Percentiles rank a stretch among this genome's conserved stretches.
Conservation (phyloP, 148 eudicot genomes). For the Chenopodium formosanum region DNA sequence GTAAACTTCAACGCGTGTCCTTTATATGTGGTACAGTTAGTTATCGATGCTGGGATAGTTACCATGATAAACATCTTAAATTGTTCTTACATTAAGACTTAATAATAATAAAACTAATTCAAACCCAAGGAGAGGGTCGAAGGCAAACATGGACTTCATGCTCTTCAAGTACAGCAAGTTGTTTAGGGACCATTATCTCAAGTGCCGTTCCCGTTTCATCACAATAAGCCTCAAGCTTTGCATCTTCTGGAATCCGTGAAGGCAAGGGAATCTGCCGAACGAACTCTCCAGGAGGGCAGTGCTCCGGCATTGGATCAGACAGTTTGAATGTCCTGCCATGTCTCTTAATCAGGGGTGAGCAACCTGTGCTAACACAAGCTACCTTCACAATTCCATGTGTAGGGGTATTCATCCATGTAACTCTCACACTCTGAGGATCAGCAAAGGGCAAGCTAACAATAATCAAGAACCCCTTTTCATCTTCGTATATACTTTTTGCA, state of each 20-base stretch:
- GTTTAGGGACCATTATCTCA: constrained; percentile 63
- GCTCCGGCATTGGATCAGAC: constrained; percentile 50
- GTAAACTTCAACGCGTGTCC: constrained; percentile 8
- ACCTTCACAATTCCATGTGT: constrained; percentile 54
- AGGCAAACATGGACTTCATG: constrained; percentile 59
- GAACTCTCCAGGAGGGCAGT: constrained; percentile 62
- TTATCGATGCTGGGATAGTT: constrained; percentile 27
- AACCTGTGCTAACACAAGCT: constrained; percentile 47
- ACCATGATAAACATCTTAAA: constrained; percentile 13
- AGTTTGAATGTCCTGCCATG: constrained; percentile 57
- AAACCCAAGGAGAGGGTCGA: constrained; percentile 53
- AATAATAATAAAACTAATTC: constrained; percentile 16
- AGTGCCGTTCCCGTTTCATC: constrained; percentile 55
- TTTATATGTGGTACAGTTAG: constrained; percentile 25
- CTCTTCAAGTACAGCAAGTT: constrained; percentile 46
- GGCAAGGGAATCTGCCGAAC: constrained; percentile 49
- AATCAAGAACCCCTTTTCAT: constrained; percentile 50
- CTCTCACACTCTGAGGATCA: constrained; percentile 50
- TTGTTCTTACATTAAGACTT: constrained; percentile 28
- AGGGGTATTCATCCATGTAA: constrained; percentile 54
- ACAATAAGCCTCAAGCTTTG: constrained; percentile 55
- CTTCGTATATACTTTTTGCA: constrained; percentile 63
- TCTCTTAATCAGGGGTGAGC: constrained; percentile 48
- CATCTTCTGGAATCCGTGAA: constrained; percentile 56
- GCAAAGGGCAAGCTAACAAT: constrained; percentile 54